Conservation (phyloP, 306 rosid species). For the Lathyrus sativus region DNA sequence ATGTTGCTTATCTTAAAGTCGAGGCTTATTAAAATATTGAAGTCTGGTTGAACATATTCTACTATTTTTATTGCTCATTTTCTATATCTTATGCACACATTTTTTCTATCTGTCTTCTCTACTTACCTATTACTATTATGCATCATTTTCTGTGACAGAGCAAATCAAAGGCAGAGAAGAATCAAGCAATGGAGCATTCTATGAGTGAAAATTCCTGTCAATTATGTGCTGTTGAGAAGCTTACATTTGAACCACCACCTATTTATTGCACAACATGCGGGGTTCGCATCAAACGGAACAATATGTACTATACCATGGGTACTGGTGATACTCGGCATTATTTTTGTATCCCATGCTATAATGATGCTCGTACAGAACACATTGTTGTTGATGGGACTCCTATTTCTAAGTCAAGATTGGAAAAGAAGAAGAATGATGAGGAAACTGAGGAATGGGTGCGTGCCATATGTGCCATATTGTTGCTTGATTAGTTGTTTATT, state of each 20-base stretch:
- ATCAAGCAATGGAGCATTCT: conserved; percentile 93
- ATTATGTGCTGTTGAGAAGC: conserved; percentile 97
- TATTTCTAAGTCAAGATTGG: conserved; percentile 75
- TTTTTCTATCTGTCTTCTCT: conserved; percentile 15
- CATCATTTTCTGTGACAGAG: conserved; percentile 55
- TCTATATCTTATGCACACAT: neutral
- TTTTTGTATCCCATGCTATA: conserved; percentile 93
- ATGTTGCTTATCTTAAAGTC: neutral
- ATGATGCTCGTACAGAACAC: conserved; percentile 87
- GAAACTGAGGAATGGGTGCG: conserved; percentile 97
- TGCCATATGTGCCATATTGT: conserved; percentile 26
- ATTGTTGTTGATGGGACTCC: conserved; percentile 81
- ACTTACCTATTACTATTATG: conserved; percentile 15
- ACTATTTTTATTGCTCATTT: conserved; percentile 3
- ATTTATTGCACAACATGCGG: conserved; percentile 93
- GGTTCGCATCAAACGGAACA: conserved; percentile 88
- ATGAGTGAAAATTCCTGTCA: conserved; percentile 99
- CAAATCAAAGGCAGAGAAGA: conserved; percentile 95
- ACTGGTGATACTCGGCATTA: conserved; percentile 92
- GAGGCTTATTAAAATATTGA: neutral
- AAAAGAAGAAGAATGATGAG: conserved; percentile 97
- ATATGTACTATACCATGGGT: conserved; percentile 87
- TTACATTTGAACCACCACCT: conserved; percentile 95
- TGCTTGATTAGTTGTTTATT: conserved; percentile 32
- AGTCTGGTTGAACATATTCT: conserved; percentile 5